Evolutionary conservation across 2,329 filamentous ascomycete genomes (phyloP).

Genomic region (Penicillium corylophilum): DNA sequence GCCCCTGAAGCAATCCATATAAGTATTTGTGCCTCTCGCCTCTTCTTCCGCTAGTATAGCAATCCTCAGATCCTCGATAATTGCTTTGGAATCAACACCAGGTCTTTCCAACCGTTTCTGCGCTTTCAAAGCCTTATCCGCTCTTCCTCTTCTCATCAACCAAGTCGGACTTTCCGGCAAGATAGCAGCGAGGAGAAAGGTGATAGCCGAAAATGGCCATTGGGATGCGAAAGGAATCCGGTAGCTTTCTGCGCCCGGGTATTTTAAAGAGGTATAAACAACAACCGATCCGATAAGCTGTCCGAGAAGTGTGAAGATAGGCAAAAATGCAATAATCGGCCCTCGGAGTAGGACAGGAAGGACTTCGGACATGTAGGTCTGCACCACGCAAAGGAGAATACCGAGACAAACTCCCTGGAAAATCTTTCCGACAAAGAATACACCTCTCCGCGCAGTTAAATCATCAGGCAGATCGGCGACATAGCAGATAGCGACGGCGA

Average conservation of each 20-base stretch:
- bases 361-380: constrained; percentile 53
- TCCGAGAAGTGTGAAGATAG: constrained; percentile 49
- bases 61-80: constrained; percentile 10
- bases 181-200: constrained; percentile 44
- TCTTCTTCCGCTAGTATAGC: constrained; percentile 43
- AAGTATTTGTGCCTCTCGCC: constrained; percentile 27
- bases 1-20: constrained; percentile 31
- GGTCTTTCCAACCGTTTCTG: constrained; percentile 12
- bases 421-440: constrained; percentile 47
- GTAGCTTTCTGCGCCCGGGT: constrained; percentile 10
- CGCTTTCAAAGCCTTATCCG: constrained; percentile 28
- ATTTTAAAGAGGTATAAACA: constrained; percentile 32
- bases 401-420: constrained; percentile 48
- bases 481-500: constrained; percentile 29
- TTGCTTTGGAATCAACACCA: constrained; percentile 1
- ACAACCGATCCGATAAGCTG: constrained; percentile 43
- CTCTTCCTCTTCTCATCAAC: constrained; percentile 43
- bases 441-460: constrained; percentile 29
- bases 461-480: constrained; percentile 18
- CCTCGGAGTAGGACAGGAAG: constrained; percentile 47
- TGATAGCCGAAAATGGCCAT: constrained; percentile 48
- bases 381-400: constrained; percentile 42
- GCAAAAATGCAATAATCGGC: constrained; percentile 49
- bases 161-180: constrained; percentile 53
- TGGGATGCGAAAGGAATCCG: constrained; percentile 45